Evolutionary conservation across 192 early-diverging fungal species (phyloP).

Genomic region (Podila epicladia): DNA sequence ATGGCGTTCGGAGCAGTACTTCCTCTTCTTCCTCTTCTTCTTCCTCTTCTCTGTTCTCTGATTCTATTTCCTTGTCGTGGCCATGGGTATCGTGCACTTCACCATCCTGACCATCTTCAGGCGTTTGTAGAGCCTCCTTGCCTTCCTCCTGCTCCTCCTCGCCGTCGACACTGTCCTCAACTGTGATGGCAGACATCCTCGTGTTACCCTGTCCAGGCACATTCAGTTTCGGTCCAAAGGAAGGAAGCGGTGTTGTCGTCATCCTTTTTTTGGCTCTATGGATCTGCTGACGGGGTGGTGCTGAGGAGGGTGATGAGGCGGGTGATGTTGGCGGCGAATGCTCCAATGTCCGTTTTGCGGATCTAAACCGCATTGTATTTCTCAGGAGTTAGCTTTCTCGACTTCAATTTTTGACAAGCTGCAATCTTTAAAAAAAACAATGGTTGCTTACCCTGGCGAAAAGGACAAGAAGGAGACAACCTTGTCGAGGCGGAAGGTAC

Average conservation of each 20-base stretch:
- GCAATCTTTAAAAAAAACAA: too few species aligned
- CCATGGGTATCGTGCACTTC: neutral
- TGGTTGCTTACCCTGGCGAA: slow-evolving; percentile 10
- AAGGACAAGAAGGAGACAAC: slow-evolving; percentile 26
- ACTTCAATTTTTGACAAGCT: too few species aligned
- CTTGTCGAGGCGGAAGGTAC: slow-evolving; percentile 31
- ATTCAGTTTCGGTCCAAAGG: neutral
- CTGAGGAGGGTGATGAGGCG: slow-evolving; percentile 3
- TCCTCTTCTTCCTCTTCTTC: slow-evolving; percentile 5
- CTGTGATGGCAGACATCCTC: neutral
- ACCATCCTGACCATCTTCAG: neutral
- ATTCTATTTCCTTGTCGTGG: neutral
- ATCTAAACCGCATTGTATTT: neutral
- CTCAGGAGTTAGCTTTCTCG: too few species aligned
- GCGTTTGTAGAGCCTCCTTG: neutral
- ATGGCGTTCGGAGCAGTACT: neutral
- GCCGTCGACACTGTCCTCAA: neutral
- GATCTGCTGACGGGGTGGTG: neutral
- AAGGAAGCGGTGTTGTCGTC: slow-evolving; percentile 29
- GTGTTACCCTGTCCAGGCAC: neutral
- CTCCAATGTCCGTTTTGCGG: slow-evolving; percentile 19
- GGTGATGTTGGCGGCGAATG: slow-evolving; percentile 19
- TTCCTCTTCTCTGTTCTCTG: neutral
- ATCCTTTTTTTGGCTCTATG: slow-evolving; percentile 23
- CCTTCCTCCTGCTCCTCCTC: slow-evolving; percentile 19